Evolutionary conservation across 73 alveolate species (phyloP).

Genomic region (Tetrahymena malaccensis): DNA sequence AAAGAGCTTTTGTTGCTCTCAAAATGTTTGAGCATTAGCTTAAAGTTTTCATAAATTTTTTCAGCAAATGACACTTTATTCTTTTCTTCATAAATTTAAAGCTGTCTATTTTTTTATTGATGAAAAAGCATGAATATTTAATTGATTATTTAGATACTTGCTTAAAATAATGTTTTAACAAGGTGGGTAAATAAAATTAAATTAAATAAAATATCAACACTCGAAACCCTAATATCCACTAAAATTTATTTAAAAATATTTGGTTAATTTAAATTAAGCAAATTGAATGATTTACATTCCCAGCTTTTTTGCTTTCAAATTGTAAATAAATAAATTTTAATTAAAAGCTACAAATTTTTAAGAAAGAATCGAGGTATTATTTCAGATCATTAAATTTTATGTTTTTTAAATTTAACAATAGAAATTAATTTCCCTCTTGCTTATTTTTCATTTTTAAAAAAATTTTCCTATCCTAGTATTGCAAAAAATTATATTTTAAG

Average conservation of each 20-base stretch:
- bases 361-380: not conserved
- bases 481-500: no score
- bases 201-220: no score
- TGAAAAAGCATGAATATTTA: not conserved
- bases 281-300: not conserved
- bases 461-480: no score
- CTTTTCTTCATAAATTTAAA: not conserved
- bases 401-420: not conserved
- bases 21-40: not conserved
- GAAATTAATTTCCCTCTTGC: not conserved
- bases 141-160: no score
- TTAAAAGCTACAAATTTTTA: not conserved
- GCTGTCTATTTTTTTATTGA: not conserved
- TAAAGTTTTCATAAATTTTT: not conserved
- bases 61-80: not conserved
- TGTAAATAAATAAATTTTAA: no score
- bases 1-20: not conserved
- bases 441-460: no score
- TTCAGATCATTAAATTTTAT: no score
- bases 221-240: not conserved
- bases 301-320: no score
- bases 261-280: not conserved
- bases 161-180: no score
- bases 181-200: not conserved
- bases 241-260: no score